Base-by-base conservation (phyloP, 352 stramenopile species). In the Halophytophthora polymorphica region DNA sequence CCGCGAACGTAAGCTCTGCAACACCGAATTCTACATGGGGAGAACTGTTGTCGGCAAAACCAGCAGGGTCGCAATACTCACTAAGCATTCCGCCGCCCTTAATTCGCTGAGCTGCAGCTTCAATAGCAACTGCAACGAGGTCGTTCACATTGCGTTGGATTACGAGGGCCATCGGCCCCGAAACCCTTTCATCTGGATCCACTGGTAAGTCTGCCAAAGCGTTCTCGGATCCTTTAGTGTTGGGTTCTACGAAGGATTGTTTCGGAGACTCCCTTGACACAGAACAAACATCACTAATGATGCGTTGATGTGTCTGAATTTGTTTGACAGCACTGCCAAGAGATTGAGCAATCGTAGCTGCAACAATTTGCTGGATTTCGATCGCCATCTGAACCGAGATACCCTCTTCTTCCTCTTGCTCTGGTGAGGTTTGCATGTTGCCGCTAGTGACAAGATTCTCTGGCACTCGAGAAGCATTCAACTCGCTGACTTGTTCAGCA, bases 281-380 rank as follows among this genome's bases (percentile, higher is more conserved):
- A 39, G 12, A 45, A 11, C 25, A n/a, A 4, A 28, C 2, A 21
- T 19, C 34, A 53, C 40, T 39, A 22, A 56, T 17, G 8, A 15
- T 19, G 12, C 17, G 14, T 40, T 56, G 23, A 12, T 61, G 38
- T 10, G 40, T 25, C 15, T 55, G 56, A 34, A 78, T 40, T 6
- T 57, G 41, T n/a, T 66, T 45, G 0, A 74, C 31, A 23, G 72
- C 64, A 25, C 41, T 66, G 22, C 55, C 52, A 0, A 82, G 22
- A 10, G 68, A 77, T 41, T 61, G 54, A 14, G 58, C 62, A 43
- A 82, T 68, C 45, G 66, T 76, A 6, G 54, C 62, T 29, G 70
- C 61, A 13, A 82, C 71, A 45, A 61, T 74, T 29, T 58, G 60
- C 3, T 59, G 57, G 48, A 82, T 71, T 21, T 68, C 65, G 4